Base-by-base conservation (phyloP, 2,329 filamentous ascomycete species). In the Hypoxylon sp. region DNA sequence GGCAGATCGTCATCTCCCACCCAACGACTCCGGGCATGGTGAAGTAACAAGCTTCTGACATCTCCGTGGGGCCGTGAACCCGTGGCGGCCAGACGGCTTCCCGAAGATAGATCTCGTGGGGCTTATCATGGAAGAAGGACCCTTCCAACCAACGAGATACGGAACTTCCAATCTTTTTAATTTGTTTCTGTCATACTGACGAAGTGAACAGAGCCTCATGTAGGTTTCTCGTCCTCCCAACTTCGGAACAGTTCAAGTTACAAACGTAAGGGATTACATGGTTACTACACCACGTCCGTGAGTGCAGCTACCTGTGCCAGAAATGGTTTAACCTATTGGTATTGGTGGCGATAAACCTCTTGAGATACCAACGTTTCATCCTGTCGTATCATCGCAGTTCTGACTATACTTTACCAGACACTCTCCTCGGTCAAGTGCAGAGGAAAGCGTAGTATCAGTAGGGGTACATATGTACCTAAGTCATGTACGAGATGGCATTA, bases 1-100 rank as follows among this genome's bases (percentile, higher is more conserved):
- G 22, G 67, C 38, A 62, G 67, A 69, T 69, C 67, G n/a, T 69
- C 58, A 69, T 69, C 64, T 69, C 64, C 64, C 61, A 57, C 42
- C 16, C 30, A 52, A 56, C 64, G 44, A 55, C 53, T 36, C 46
- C 53, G 49, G 60, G 14, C 48, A 36, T 45, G 51, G 50, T 38
- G 36, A 20, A 50, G 42, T 22, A 53, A 55, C 33, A 62, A 67
- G 51, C 53, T 68, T 63, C 64, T 63, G 55, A 64, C 64, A 64
- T 38, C 30, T 61, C 48, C 66, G 59, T 64, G 60, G 57, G 59
- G 59, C 66, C 66, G 63, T n/a, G 46, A 42, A 40, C 22, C 59
- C 63, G 63, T 53, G 36, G 51, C 56, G 63, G 65, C 28, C 62
- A 26, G 56, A 61, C 62, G 59, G 62, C 18, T 46, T 24, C 45